Conservation (phyloP, 2,329 filamentous ascomycete genomes). For the Fusarium nodosum region DNA sequence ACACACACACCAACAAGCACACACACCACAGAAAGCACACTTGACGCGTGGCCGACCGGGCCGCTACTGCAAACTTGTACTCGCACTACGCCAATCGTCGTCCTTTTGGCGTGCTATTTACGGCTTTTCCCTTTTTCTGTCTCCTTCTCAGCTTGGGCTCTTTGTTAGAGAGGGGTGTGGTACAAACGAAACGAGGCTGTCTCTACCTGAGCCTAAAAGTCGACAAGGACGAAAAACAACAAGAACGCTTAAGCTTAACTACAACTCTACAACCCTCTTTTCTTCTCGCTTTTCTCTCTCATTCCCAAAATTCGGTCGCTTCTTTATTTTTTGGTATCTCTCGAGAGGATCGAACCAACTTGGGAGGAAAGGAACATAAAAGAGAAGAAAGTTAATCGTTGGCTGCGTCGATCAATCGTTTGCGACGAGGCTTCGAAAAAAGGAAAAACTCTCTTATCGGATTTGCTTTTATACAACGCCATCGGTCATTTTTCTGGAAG, state of each 20-base stretch:
- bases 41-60: slow-evolving; percentile 11
- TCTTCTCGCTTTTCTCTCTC: not conserved
- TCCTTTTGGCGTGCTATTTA: slow-evolving; percentile 18
- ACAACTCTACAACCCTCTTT: slow-evolving; percentile 33
- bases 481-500: not conserved
- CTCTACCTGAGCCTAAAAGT: slow-evolving; percentile 7
- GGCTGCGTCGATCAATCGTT: slow-evolving; percentile 15
- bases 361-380: slow-evolving; percentile 5
- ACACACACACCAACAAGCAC: slow-evolving; percentile 7
- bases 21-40: slow-evolving; percentile 8
- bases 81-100: slow-evolving; percentile 18
- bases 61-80: slow-evolving; percentile 15
- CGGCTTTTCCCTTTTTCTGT: slow-evolving; percentile 17
- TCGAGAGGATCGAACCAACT: slow-evolving; percentile 1
- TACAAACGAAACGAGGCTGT: slow-evolving; percentile 23
- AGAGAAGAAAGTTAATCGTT: slow-evolving; percentile 24
- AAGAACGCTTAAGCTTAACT: slow-evolving; percentile 7
- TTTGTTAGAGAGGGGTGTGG: slow-evolving; percentile 6
- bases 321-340: slow-evolving; percentile 23
- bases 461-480: slow-evolving; percentile 19
- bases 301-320: slow-evolving; percentile 25
- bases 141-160: slow-evolving; percentile 20
- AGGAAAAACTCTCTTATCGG: slow-evolving; percentile 19
- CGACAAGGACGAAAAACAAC: slow-evolving; percentile 13
- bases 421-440: slow-evolving; percentile 10